Conservation (phyloP, 2,329 filamentous ascomycete genomes). For the Alternaria gansuensis region DNA sequence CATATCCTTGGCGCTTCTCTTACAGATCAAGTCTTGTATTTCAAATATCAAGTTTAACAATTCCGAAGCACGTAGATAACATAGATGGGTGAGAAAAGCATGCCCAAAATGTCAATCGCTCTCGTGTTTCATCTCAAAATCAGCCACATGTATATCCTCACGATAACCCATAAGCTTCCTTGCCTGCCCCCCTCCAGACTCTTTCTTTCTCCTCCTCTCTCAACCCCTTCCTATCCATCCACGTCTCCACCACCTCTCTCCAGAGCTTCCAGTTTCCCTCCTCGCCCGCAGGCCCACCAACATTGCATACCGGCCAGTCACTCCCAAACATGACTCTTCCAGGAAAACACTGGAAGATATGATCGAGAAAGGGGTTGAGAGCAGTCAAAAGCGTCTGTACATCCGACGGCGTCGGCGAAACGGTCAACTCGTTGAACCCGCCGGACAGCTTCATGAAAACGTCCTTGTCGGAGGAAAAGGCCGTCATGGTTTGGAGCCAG, state of each 20-base stretch:
- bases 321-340: constrained; percentile 85
- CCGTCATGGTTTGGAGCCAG: constrained; percentile 75
- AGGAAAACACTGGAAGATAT: constrained; percentile 74
- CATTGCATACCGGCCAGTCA: constrained; percentile 92
- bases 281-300: constrained; percentile 65
- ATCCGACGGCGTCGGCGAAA: constrained; percentile 32
- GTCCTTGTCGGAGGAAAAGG: constrained; percentile 69
- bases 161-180: constrained; percentile 69
- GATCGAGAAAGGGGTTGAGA: constrained; percentile 32
- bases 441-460: constrained; percentile 96
- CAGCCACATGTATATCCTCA: neutral
- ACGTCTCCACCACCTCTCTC: constrained; percentile 72
- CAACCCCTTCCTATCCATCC: constrained; percentile 64
- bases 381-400: constrained; percentile 19
- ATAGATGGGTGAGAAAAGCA: neutral
- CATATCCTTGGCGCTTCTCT: too few species aligned
- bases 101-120: neutral
- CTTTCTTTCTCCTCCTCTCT: constrained; percentile 68
- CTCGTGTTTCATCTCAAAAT: too few species aligned
- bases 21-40: neutral
- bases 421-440: constrained; percentile 78
- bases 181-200: constrained; percentile 78
- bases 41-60: neutral
- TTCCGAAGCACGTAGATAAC: neutral
- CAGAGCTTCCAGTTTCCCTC: constrained; percentile 76